A percentile compares a stretch with the other conserved stretches of the same genome.
These are phyloP conservation scores for Triticum dicoccoides DNA, from an alignment of 176 grass and related monocot species.

Conservation along the genomic window DNA sequence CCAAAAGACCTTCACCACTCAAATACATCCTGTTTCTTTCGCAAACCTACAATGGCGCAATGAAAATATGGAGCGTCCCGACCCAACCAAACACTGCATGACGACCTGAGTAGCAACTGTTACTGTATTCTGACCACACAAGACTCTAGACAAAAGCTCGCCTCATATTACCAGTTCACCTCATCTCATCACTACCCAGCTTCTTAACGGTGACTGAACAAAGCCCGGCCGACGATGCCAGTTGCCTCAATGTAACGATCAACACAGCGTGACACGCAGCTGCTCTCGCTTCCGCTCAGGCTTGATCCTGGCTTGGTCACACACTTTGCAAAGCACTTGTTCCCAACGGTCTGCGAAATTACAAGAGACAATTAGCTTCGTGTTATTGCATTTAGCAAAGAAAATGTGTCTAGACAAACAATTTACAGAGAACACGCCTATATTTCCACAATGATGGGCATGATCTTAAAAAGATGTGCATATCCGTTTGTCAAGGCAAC, in stretches of 20 bases:
- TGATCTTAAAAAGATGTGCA: no score
- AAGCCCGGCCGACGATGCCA: constrained; percentile 50
- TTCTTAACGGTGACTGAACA: constrained; percentile 61
- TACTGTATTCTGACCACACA: not conserved
- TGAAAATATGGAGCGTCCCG: not conserved
- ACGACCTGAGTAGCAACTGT: not conserved
- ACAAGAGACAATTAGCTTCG: not conserved
- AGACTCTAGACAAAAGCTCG: constrained; percentile 1
- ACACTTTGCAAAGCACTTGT: constrained; percentile 91
- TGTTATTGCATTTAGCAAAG: not conserved
- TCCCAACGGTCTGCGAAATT: constrained; percentile 62
- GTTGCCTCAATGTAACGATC: constrained; percentile 89
- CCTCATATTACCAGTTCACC: not conserved
- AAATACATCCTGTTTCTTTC: not conserved
- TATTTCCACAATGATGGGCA: not conserved
- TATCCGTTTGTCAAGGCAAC: not conserved
- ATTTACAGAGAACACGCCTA: no score
- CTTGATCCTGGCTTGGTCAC: constrained; percentile 85
- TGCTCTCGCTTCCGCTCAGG: constrained; percentile 77
- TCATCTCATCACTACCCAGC: not conserved
- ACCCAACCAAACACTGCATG: not conserved
- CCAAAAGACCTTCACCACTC: not conserved
- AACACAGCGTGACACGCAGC: constrained; percentile 80
- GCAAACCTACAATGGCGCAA: not conserved
- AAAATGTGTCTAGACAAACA: not conserved